Conservation (phyloP, 257 asterid species). For the Forsythia viridissima region DNA sequence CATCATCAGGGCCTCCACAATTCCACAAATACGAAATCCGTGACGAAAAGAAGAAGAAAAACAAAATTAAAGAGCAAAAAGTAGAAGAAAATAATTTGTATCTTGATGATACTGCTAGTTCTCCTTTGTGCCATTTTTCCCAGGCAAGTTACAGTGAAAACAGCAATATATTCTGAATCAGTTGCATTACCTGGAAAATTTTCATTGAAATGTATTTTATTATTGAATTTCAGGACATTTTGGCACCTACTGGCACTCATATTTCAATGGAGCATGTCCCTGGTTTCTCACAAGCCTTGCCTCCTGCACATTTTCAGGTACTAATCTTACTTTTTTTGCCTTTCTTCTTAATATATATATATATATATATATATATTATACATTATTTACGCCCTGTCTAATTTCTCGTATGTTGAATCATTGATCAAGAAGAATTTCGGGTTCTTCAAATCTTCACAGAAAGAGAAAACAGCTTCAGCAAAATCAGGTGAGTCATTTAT, state of each 20-base stretch:
- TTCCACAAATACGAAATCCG: constrained; percentile 30
- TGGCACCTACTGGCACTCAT: constrained; percentile 31
- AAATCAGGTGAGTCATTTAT: constrained; percentile 43
- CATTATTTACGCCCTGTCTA: not conserved
- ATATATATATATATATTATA: not conserved
- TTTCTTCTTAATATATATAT: not conserved
- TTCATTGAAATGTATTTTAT: not conserved
- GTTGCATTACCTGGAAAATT: not conserved
- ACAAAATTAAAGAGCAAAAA: constrained; percentile 27
- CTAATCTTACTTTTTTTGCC: not conserved
- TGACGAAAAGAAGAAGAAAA: constrained; percentile 28
- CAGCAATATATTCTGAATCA: not conserved
- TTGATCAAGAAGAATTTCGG: constrained; percentile 51
- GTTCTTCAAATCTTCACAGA: constrained; percentile 54
- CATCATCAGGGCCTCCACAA: constrained; percentile 16
- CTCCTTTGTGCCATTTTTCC: constrained; percentile 52
- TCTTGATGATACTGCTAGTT: constrained; percentile 96
- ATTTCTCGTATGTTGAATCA: constrained; percentile 29
- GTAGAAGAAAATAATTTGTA: constrained; percentile 33
- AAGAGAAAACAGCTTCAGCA: constrained; percentile 33
- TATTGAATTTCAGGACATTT: constrained; percentile 45
- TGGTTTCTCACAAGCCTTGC: constrained; percentile 36
- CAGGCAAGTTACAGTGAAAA: constrained; percentile 39
- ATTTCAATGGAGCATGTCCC: constrained; percentile 39
- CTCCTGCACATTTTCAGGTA: constrained; percentile 60